Evolutionary conservation across 108 stramenopile genomes (phyloP), one percentile per base, ranked within the genome.

Genomic region (Fragilariopsis cylindrus): DNA sequence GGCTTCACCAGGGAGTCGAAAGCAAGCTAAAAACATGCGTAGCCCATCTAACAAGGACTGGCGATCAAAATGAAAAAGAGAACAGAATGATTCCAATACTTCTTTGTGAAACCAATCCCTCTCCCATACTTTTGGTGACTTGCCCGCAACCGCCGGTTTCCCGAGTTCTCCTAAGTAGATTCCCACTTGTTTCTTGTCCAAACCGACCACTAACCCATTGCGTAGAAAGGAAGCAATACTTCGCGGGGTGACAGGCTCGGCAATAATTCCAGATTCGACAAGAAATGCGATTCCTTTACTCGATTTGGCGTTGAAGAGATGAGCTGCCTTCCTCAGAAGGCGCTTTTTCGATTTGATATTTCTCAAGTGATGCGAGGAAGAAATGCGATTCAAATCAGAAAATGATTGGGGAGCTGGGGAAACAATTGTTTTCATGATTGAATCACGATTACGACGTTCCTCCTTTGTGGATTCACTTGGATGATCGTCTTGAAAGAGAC

Each of bases 1-100:
- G 15, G 92, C 90, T 83, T 98, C 98, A 7, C 96, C 96, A 2
- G 98, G 98, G 18, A 98, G 81, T 41, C 98, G 88, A 75, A 98
- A 98, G n/a, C 93, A 82, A 6, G 91, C 85, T 16, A 98, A 67
- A 77, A 97, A 98, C 93, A 96, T 97, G 8, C 98, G 87, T 47
- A 98, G 74, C 4, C 96, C 84, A 43, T 90, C 92, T 57, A 98
- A 75, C 70, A 97, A 60, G 54, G 84, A 80, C 70, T 96, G 93
- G 13, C 82, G 67, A 63, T 92, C 87, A 74, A 98, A 96, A 40
- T 88, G 77, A 80, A 98, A 98, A n/a, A 90, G 81, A 13, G 82
- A 72, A 66, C 89, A 90, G 62, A 88, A 93, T 42, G 69, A 75
- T 8, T 78, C 74, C 45, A 98, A 84, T n/a, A 89, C 87, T 69